Conservation (phyloP, 345 rosid species). For the Corchorus olitorius region DNA sequence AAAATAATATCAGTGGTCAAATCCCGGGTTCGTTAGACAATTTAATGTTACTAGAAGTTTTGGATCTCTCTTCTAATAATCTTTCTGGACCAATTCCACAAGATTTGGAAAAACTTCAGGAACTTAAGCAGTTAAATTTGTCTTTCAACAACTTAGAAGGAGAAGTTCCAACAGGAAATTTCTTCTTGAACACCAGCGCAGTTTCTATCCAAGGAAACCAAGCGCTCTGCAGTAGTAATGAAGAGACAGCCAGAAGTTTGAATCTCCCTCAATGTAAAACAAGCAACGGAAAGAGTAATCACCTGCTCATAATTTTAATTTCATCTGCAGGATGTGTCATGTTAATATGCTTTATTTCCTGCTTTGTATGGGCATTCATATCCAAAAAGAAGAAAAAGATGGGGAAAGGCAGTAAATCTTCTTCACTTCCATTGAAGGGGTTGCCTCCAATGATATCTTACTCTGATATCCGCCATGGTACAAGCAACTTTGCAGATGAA, state of each 20-base stretch:
- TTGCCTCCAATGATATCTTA: constrained; percentile 10
- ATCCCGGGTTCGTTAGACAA: constrained; percentile 21
- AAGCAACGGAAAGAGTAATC: not conserved
- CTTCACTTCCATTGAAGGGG: constrained; percentile 1
- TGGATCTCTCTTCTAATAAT: constrained; percentile 27
- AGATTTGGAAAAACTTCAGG: constrained; percentile 2
- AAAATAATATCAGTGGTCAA: constrained; percentile 13
- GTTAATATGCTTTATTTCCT: not conserved
- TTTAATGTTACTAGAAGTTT: not conserved
- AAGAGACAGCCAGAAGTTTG: constrained; percentile 9
- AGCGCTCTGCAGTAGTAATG: constrained; percentile 19
- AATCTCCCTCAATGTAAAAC: not conserved
- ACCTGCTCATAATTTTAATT: constrained; percentile 4
- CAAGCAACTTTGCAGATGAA: constrained; percentile 28
- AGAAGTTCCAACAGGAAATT: constrained; percentile 14
- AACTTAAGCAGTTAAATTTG: constrained; percentile 11
- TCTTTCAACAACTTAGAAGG: constrained; percentile 30
- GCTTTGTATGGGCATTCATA: not conserved
- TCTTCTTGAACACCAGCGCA: constrained; percentile 10
- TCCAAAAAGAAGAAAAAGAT: not conserved
- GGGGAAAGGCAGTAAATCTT: not conserved
- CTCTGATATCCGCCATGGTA: constrained; percentile 27
- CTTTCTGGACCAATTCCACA: constrained; percentile 21
- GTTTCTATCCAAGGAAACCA: constrained; percentile 8
- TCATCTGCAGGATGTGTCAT: not conserved